Base-by-base conservation (phyloP, 2,329 filamentous ascomycete species). In the Aspergillus candidus region DNA sequence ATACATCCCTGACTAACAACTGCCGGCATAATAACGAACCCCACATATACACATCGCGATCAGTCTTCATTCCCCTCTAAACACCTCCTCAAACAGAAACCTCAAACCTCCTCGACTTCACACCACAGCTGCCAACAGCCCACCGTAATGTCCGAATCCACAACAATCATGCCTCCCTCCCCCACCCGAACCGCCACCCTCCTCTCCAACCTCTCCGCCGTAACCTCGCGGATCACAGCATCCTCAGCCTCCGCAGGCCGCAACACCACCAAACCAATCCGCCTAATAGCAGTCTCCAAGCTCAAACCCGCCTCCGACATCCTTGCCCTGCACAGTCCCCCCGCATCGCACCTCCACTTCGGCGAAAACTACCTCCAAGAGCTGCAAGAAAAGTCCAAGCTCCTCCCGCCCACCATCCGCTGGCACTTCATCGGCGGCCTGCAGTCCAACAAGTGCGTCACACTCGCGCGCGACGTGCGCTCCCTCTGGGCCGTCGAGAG, bases 401-500 rank as follows among this genome's bases (percentile, higher is more conserved):
- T 95, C 14, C 78, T 98, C 10, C 91, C 93, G 0, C 70, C 59
- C 4, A 59, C 71, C 30, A 86, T 98, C 53, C 77, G 78, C 57
- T 98, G 93, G 93, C 93, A 98, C 68, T 96, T 97, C 67, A 98
- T 97, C 63, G 93, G 93, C 32, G 88, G 86, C 0, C 71, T 98
- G 32, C 93, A 98, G 69, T 90, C 86, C 11, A 94, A 90, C 56
- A 95, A 97, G 72, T 95, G 89, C 76, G 89, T 88, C 58, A 79
- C 80, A 35, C 78, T 98, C 8, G 88, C 90, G 3, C 75, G 81
- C 58, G 82, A 85, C 58, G 86, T 97, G 51, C 84, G 86, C 22
- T 95, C 94, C 58, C 79, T 98, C 35, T 94, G 84, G 78, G 88
- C 86, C 59, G 89, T 98, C 18, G 93, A 89, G 59, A 94, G 87